phyloP scores from a whole-genome alignment of 331 rosid genomes.

The Stylosanthes scabra region DNA sequence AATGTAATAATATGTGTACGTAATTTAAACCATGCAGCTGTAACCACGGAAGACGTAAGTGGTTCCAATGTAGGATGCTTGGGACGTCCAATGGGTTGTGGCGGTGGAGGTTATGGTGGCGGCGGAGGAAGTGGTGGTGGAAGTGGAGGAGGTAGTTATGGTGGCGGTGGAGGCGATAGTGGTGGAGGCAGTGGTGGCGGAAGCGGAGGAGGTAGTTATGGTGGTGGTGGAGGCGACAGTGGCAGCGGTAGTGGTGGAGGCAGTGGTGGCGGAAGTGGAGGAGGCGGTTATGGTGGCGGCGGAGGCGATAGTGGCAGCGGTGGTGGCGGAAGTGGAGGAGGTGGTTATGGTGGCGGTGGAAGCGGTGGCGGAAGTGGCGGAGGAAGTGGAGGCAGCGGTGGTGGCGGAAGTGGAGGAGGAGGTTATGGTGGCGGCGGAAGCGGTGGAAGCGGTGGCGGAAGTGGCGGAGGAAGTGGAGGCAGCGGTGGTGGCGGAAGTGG shows the following conservation, averaged over 20 bases:
- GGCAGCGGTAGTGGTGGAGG: not conserved
- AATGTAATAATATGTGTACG: not conserved
- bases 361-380: not conserved
- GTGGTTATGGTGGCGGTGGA: not conserved
- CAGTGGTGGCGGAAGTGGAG: not conserved
- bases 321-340: not conserved
- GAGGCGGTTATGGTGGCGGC: not conserved
- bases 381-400: not conserved
- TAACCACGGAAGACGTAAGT: not conserved
- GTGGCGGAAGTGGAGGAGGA: not conserved
- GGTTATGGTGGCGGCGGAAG: not conserved
- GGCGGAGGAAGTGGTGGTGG: not conserved
- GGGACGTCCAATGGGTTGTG: no score
- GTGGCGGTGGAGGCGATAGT: not conserved
- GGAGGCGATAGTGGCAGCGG: not conserved
- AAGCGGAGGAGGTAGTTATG: not conserved
- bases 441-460: not conserved
- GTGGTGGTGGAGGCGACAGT: not conserved
- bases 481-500: not conserved
- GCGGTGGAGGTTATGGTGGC: not conserved
- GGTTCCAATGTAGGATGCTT: not conserved
- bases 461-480: not conserved
- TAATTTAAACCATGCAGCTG: slow-evolving; percentile 18
- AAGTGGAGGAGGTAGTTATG: no score
- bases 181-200: not conserved